Evolutionary conservation across 345 rosid species (phyloP).

Genomic region (Stellera chamaejasme): DNA sequence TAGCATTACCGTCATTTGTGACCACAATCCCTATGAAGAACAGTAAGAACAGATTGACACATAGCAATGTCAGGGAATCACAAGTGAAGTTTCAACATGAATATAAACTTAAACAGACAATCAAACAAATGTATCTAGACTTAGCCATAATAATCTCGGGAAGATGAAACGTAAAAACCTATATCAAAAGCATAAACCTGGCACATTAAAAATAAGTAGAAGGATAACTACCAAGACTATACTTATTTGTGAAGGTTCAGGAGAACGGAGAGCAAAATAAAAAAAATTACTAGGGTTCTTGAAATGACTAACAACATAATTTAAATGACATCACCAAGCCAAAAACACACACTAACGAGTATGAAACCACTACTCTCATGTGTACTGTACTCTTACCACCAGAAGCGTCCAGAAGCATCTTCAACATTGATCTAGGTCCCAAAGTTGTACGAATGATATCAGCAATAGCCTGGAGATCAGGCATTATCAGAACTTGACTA

Average conservation of each 20-base stretch:
- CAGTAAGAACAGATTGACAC: background rate
- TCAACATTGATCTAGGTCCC: constrained; percentile 95
- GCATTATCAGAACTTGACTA: too few species aligned
- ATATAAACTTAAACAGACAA: background rate
- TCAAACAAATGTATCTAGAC: background rate
- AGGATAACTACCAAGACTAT: too few species aligned
- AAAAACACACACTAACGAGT: too few species aligned
- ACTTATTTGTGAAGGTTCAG: too few species aligned
- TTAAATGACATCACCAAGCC: too few species aligned
- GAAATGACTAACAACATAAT: too few species aligned
- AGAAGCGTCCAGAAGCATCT: constrained; percentile 87
- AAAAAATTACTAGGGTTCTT: too few species aligned
- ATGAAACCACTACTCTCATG: background rate
- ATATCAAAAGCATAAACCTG: too few species aligned
- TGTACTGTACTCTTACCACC: constrained; percentile 46
- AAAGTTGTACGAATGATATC: constrained; percentile 89
- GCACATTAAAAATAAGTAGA: too few species aligned
- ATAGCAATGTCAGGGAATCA: background rate
- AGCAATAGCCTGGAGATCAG: constrained; percentile 60
- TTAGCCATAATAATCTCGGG: background rate
- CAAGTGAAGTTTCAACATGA: constrained; percentile 1
- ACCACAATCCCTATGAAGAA: constrained; percentile 68
- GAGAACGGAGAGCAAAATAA: too few species aligned
- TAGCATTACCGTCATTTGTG: constrained; percentile 95
- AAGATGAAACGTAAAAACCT: background rate